Evolutionary conservation across 208 protist species (phyloP).

Genomic region (Leishmania arabica): DNA sequence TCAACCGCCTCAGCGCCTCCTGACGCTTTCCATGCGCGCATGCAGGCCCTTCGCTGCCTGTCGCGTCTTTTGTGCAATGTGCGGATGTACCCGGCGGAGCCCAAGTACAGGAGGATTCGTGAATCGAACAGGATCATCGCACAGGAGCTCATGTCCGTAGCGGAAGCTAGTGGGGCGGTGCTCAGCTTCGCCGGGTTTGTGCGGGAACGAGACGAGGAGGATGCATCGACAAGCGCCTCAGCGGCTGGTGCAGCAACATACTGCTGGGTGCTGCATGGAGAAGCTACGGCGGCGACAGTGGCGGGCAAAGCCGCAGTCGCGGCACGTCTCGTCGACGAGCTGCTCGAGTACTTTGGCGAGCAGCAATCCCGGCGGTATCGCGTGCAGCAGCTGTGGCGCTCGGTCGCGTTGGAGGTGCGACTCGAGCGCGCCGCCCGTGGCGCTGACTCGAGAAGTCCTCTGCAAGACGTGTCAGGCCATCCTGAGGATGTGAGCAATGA

Average conservation of each 20-base stretch:
- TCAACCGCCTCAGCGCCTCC: neutral
- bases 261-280: constrained; percentile 20
- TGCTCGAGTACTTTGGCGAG: constrained; percentile 24
- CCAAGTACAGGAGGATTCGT: constrained; percentile 58
- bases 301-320: constrained; percentile 1
- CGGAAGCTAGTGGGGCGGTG: constrained; percentile 39
- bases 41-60: constrained; percentile 42
- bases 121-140: constrained; percentile 40
- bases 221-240: neutral
- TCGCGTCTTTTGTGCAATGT: constrained; percentile 59
- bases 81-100: constrained; percentile 33
- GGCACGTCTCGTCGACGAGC: constrained; percentile 9
- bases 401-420: constrained; percentile 51
- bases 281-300: neutral
- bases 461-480: constrained; percentile 1
- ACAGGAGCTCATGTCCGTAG: constrained; percentile 49
- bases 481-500: neutral
- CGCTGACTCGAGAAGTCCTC: neutral
- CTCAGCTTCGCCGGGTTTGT: constrained; percentile 53
- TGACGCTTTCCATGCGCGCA: constrained; percentile 19
- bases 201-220: neutral
- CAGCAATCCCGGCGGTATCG: constrained; percentile 27
- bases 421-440: constrained; percentile 43
- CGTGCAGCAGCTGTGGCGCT: constrained; percentile 30
- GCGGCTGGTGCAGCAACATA: neutral